Percentiles rank a stretch among this genome's conserved stretches.
These are phyloP conservation scores for Naumovozyma dairenensis DNA, from an alignment of 805 yeast species.

Conservation along the genomic window DNA sequence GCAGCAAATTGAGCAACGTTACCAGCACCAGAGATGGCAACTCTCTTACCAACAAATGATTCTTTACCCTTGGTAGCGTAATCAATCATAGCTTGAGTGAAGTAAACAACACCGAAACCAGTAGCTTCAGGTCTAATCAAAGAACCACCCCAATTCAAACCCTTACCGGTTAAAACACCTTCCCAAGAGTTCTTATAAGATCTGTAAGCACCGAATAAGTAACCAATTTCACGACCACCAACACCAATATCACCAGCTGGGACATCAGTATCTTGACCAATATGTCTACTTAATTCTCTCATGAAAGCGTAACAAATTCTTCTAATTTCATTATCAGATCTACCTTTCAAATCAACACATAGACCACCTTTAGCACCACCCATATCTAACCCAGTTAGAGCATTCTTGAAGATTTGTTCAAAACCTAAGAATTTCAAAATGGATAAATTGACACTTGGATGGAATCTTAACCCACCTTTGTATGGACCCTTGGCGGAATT, in stretches of 20 bases:
- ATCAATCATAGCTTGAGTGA: constrained; percentile 95
- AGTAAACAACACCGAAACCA: constrained; percentile 95
- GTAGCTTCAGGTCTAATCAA: constrained; percentile 99
- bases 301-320: constrained; percentile 93
- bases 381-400: constrained; percentile 92
- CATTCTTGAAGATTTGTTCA: constrained; percentile 97
- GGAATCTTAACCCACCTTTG: constrained; percentile 98
- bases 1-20: constrained; percentile 99
- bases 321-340: constrained; percentile 87
- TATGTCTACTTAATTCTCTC: constrained; percentile 91
- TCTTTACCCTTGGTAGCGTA: constrained; percentile 85
- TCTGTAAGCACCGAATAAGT: constrained; percentile 95
- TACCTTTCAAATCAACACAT: constrained; percentile 95
- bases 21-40: constrained; percentile 96
- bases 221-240: constrained; percentile 91
- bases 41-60: constrained; percentile 84
- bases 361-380: constrained; percentile 99
- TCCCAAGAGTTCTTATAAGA: constrained; percentile 83
- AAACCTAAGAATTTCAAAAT: constrained; percentile 93
- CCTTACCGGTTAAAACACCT: constrained; percentile 97
- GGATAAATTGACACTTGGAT: constrained; percentile 91
- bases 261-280: constrained; percentile 94
- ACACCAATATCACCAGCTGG: constrained; percentile 99
- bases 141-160: constrained; percentile 98
- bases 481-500: constrained; percentile 97